A percentile compares a stretch with the other conserved stretches of the same genome.
Evolutionary conservation across 1,284 basidiomycete species (phyloP).

Genomic region (Tilletia walkeri): DNA sequence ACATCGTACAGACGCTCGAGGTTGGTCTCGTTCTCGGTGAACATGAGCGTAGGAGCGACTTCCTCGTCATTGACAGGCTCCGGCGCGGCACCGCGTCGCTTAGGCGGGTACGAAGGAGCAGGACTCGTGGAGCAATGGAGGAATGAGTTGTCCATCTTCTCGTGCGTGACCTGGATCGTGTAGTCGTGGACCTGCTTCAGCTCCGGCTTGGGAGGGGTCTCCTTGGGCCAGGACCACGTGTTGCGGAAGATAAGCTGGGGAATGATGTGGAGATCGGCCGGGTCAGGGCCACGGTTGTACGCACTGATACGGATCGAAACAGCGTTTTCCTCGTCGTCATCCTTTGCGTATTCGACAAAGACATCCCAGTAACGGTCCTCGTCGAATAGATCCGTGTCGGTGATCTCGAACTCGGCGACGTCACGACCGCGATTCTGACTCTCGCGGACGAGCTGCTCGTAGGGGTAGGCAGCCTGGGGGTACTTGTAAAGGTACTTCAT

Average conservation of each 20-base stretch:
- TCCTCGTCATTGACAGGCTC: slow-evolving; percentile 55
- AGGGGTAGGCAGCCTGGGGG: slow-evolving; percentile 85
- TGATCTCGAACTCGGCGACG: slow-evolving; percentile 85
- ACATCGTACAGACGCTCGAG: slow-evolving; percentile 85
- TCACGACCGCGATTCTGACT: slow-evolving; percentile 78
- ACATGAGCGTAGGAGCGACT: slow-evolving; percentile 59
- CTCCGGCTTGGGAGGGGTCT: slow-evolving; percentile 72
- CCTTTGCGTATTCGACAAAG: slow-evolving; percentile 81
- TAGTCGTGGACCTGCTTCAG: slow-evolving; percentile 63
- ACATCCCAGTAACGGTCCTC: slow-evolving; percentile 97
- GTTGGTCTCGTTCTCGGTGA: slow-evolving; percentile 89
- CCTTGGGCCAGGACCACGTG: slow-evolving; percentile 91
- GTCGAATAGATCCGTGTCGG: slow-evolving; percentile 88
- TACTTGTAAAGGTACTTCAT: slow-evolving; percentile 99
- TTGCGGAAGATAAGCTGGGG: slow-evolving; percentile 97
- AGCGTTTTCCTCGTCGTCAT: slow-evolving; percentile 82
- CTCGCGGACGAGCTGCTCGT: slow-evolving; percentile 86
- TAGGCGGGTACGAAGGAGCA: slow-evolving; percentile 74
- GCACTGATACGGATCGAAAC: slow-evolving; percentile 89
- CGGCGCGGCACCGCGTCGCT: slow-evolving; percentile 59
- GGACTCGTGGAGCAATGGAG: slow-evolving; percentile 89
- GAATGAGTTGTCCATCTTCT: slow-evolving; percentile 63
- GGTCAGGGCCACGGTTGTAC: slow-evolving; percentile 93
- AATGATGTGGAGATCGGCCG: slow-evolving; percentile 89
- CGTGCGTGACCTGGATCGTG: slow-evolving; percentile 64